Evolutionary conservation across 345 rosid genomes (phyloP), one percentile per base, ranked within the genome.

Genomic region (Euphorbia tirucalli): DNA sequence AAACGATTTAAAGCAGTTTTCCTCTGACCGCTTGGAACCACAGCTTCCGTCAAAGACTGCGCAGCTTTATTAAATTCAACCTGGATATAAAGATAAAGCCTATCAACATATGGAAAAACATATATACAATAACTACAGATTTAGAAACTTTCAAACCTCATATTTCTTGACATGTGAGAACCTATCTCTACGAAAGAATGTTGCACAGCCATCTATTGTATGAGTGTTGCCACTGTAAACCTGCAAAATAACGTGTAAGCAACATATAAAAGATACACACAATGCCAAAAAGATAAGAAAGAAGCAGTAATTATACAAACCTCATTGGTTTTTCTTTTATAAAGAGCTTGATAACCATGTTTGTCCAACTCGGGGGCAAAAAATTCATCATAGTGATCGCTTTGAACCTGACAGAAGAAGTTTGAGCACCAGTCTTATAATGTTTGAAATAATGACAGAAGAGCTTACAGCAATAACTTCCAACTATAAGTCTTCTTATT

Each of bases 1-100:
- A 95, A 79, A 55, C 98, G 87, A 78, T 76, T 86, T 65, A 95
- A 83, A 84, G 99, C 97, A 87, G 80, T 69, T 84, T 88, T 95
- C 85, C 89, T 90, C 83, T 95, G 98, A 28, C 88, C 71, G 77
- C 81, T 77, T 77, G 93, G 98, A 68, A 92, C 87, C 46, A 88
- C 80, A 61, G 92, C 97, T 68, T 92, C 99, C 5, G 98, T 92
- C 86, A 95, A 81, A 67, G 99, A 95, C 78, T 95, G 99, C 28
- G 99, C 97, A 81, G 99, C 99, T 79, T 90, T 95, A 73, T 92
- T 95, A 80, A 95, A 95, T 72, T 95, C 99, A 85, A 95, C 99
- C 99, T 95, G 82, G 77, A 78, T 15, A 69, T 52, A 56, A 58
- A 37, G 62, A 65, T 11, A 41, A 7, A 35, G 55, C 14, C 61